Evolutionary conservation across 148 eudicot genomes (phyloP).

Genomic region (Fagopyrum tataricum): DNA sequence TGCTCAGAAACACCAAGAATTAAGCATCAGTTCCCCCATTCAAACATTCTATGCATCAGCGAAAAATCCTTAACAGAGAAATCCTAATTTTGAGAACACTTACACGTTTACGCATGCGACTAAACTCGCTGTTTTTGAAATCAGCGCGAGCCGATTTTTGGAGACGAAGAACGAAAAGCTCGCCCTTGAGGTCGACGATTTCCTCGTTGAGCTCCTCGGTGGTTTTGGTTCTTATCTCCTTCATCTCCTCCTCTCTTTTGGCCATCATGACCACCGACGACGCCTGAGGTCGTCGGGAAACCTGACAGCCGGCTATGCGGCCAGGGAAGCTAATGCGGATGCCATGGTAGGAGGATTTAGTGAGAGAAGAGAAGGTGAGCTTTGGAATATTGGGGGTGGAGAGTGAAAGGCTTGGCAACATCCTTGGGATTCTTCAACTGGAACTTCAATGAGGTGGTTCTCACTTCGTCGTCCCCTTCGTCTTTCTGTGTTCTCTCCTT

Average conservation of each 20-base stretch:
- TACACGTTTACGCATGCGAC: conserved; percentile 83
- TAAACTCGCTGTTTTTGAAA: conserved; percentile 81
- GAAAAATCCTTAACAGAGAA: too few relatives aligned
- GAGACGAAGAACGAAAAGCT: conserved; percentile 84
- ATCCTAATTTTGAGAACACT: neutral
- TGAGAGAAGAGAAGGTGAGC: conserved; percentile 13
- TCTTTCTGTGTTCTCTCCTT: too few relatives aligned
- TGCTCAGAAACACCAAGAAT: too few relatives aligned
- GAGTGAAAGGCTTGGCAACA: conserved; percentile 37
- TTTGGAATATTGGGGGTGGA: conserved; percentile 31
- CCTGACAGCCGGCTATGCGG: conserved; percentile 13
- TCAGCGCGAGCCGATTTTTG: conserved; percentile 64
- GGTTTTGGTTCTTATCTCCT: conserved; percentile 64
- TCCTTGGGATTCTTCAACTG: conserved; percentile 13
- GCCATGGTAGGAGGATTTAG: conserved; percentile 60
- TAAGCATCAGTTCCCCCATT: too few relatives aligned
- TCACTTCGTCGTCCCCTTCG: too few relatives aligned
- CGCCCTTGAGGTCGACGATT: conserved; percentile 77
- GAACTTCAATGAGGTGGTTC: too few relatives aligned
- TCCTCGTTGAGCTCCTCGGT: conserved; percentile 70
- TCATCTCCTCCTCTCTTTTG: conserved; percentile 67
- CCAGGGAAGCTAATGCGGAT: conserved; percentile 26
- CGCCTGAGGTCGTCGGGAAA: conserved; percentile 16
- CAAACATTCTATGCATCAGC: too few relatives aligned
- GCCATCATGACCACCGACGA: conserved; percentile 59